phyloP scores from a whole-genome alignment of 495 filamentous ascomycete genomes.

The Terfezia claveryi region DNA sequence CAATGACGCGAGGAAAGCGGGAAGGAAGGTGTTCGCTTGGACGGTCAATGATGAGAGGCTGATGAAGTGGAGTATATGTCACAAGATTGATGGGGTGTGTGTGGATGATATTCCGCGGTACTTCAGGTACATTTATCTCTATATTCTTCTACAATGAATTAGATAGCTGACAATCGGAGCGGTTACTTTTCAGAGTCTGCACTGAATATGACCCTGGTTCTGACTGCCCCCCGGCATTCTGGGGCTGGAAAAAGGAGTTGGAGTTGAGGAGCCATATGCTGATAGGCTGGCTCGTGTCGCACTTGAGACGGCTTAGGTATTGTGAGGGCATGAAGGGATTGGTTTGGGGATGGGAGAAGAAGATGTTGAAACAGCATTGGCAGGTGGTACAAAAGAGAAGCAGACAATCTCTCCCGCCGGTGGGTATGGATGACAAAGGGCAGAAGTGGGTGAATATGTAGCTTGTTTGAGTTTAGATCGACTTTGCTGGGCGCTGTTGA shows the following conservation, averaged over 20 bases:
- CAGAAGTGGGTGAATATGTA: background rate
- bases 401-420: background rate
- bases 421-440: background rate
- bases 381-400: background rate
- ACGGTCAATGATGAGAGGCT: constrained; percentile 54
- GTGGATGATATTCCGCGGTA: background rate
- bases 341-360: background rate
- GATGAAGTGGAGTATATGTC: constrained; percentile 38
- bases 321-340: background rate
- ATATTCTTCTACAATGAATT: background rate
- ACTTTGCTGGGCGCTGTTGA: no score
- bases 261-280: background rate
- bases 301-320: background rate
- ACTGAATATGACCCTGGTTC: background rate
- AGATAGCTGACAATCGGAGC: no score
- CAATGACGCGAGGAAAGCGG: constrained; percentile 29
- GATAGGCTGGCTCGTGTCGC: background rate
- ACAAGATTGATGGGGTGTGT: constrained; percentile 23
- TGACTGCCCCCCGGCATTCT: background rate
- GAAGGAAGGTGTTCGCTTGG: constrained; percentile 50
- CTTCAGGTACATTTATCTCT: background rate
- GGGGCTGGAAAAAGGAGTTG: background rate
- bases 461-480: background rate
- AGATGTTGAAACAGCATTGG: background rate
- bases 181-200: background rate